Evolutionary conservation across 2,329 filamentous ascomycete species (phyloP).

Genomic region (Mariannaea sp.): DNA sequence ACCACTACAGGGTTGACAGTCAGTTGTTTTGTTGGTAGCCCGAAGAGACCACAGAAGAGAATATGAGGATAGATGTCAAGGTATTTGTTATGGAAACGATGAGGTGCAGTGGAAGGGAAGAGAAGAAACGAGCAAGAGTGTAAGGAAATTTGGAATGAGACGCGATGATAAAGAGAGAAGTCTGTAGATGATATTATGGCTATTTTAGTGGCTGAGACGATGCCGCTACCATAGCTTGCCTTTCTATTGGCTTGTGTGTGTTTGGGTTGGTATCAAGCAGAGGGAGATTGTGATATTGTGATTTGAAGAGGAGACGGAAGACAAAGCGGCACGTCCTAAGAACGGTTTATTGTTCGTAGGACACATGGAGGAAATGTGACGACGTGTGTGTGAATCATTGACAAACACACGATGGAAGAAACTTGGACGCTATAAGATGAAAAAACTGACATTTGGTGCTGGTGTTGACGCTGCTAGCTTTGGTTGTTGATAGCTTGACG

Average conservation of each 20-base stretch:
- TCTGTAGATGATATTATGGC: background rate
- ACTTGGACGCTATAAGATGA: background rate
- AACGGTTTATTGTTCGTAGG: no score
- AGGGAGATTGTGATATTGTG: background rate
- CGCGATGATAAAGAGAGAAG: background rate
- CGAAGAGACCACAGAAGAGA: background rate
- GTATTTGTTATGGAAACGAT: background rate
- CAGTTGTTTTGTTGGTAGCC: no score
- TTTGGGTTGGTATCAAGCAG: background rate
- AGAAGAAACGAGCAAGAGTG: background rate
- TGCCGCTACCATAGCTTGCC: background rate
- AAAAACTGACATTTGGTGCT: no score
- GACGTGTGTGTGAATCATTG: background rate
- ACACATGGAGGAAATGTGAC: no score
- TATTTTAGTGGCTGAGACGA: background rate
- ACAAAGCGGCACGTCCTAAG: background rate
- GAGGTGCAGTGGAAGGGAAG: background rate
- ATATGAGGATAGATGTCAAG: no score
- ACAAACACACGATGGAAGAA: background rate
- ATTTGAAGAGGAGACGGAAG: background rate
- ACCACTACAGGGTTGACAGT: no score
- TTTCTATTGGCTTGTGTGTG: background rate
- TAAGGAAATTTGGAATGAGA: background rate
- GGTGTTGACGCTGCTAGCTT: no score
- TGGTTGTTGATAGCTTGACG: no score